These are phyloP conservation scores for Didymella keratinophila DNA, from an alignment of 2,329 filamentous ascomycete species.

Conservation along the genomic window DNA sequence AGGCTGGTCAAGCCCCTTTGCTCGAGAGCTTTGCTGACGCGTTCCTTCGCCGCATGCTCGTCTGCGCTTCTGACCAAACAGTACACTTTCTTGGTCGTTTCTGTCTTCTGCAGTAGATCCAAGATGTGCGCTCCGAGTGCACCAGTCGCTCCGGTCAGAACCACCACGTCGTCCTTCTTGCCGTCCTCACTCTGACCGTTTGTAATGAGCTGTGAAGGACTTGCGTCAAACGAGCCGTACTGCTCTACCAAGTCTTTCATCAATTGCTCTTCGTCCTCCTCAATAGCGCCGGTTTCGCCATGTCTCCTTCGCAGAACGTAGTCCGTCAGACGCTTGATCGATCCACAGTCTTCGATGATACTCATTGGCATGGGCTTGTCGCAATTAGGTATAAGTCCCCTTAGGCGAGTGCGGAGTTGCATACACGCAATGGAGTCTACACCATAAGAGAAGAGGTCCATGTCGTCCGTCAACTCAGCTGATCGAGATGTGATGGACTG, in stretches of 20 bases:
- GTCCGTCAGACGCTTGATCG: conserved; percentile 53
- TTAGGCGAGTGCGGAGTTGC: conserved; percentile 56
- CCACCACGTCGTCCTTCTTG: conserved; percentile 25
- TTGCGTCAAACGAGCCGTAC: conserved; percentile 55
- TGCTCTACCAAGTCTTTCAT: conserved; percentile 59
- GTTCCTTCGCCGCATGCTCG: conserved; percentile 40
- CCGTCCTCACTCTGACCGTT: conserved; percentile 9
- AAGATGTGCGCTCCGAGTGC: conserved; percentile 62
- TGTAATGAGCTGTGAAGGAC: conserved; percentile 1
- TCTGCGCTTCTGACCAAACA: conserved; percentile 63
- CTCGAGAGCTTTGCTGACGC: conserved; percentile 46
- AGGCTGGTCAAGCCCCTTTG: conserved; percentile 43
- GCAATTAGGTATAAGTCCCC: conserved; percentile 46
- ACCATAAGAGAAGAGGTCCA: conserved; percentile 65
- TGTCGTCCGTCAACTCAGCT: conserved; percentile 42
- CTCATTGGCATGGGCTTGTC: conserved; percentile 61
- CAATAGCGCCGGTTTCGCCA: conserved; percentile 41
- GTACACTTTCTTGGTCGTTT: conserved; percentile 57
- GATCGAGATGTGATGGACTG: conserved; percentile 35
- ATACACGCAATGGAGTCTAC: conserved; percentile 68
- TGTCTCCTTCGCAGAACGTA: conserved; percentile 52
- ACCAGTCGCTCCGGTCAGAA: conserved; percentile 62
- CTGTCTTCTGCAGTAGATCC: conserved; percentile 52
- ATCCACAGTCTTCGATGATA: conserved; percentile 67
- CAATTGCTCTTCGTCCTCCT: conserved; percentile 49